A percentile compares a stretch with the other conserved stretches of the same genome.
phyloP scores from a whole-genome alignment of 2,329 filamentous ascomycete species.

The Fusarium chaquense region DNA sequence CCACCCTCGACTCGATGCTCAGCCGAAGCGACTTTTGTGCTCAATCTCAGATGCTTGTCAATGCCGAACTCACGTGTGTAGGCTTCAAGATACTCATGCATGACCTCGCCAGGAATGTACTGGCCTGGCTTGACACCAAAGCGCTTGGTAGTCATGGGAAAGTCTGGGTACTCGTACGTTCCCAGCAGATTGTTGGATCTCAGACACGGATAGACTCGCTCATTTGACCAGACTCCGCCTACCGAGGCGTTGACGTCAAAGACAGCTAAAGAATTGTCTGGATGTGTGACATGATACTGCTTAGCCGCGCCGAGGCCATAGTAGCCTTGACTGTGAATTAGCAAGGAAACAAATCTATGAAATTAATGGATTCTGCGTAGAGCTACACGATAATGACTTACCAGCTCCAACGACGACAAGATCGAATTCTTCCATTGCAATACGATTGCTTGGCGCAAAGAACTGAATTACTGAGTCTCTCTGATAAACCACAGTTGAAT shows the following conservation, averaged over 20 bases:
- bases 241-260: slow-evolving; percentile 62
- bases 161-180: slow-evolving; percentile 69
- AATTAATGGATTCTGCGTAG: too few species aligned
- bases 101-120: slow-evolving; percentile 53
- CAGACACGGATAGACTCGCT: slow-evolving; percentile 70
- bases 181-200: slow-evolving; percentile 65
- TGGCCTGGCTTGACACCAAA: slow-evolving; percentile 53
- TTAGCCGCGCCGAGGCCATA: slow-evolving; percentile 64
- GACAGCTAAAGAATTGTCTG: slow-evolving; percentile 59
- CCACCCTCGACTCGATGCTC: slow-evolving; percentile 31
- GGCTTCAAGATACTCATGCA: slow-evolving; percentile 54
- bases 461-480: not conserved
- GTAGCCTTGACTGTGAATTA: not conserved
- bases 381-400: not conserved
- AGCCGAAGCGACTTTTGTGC: slow-evolving; percentile 62
- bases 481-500: too few species aligned
- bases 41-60: slow-evolving; percentile 58
- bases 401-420: not conserved
- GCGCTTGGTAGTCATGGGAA: slow-evolving; percentile 64
- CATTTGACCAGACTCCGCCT: slow-evolving; percentile 71
- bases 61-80: slow-evolving; percentile 61
- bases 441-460: not conserved
- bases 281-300: slow-evolving; percentile 63
- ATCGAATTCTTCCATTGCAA: not conserved
- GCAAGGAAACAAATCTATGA: too few species aligned